Conservation (phyloP, 345 rosid genomes). For the Durio zibethinus region DNA sequence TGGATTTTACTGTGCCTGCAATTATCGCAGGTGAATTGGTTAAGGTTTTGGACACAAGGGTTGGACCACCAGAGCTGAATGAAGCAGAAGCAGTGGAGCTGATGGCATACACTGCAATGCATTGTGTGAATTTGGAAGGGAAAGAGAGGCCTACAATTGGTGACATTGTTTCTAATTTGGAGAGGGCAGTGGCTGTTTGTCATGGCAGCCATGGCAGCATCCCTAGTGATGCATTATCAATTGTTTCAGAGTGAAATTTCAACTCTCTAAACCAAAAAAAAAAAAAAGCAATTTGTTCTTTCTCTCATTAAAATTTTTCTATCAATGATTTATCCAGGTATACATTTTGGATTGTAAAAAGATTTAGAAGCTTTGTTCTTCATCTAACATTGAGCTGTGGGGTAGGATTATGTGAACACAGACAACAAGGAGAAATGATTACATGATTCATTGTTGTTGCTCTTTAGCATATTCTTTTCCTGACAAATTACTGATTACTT, state of each 20-base stretch:
- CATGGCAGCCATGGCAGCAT: slow-evolving; percentile 73
- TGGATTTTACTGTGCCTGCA: slow-evolving; percentile 62
- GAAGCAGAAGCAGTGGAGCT: slow-evolving; percentile 87
- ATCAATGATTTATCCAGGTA: not conserved
- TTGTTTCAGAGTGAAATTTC: slow-evolving; percentile 47
- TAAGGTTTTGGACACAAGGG: slow-evolving; percentile 57
- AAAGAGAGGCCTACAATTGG: slow-evolving; percentile 62
- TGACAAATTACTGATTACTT: too few relatives aligned
- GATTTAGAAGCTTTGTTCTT: slow-evolving; percentile 14
- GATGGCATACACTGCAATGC: slow-evolving; percentile 72
- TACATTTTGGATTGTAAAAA: slow-evolving; percentile 31
- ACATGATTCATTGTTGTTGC: slow-evolving; percentile 16
- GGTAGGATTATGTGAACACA: slow-evolving; percentile 22
- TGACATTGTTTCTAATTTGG: slow-evolving; percentile 66
- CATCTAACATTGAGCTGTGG: slow-evolving; percentile 33
- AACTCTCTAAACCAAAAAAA: not conserved
- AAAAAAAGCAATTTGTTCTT: not conserved
- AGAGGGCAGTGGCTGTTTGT: slow-evolving; percentile 60
- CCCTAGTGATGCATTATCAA: slow-evolving; percentile 54
- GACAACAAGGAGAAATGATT: slow-evolving; percentile 26
- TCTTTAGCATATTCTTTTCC: not conserved
- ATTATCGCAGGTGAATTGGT: slow-evolving; percentile 44
- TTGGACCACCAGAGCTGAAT: slow-evolving; percentile 43
- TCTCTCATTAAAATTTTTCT: not conserved
- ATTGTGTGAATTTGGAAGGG: slow-evolving; percentile 72